phyloP scores from a whole-genome alignment of 2,329 filamentous ascomycete species.

The Monosporascus ibericus region DNA sequence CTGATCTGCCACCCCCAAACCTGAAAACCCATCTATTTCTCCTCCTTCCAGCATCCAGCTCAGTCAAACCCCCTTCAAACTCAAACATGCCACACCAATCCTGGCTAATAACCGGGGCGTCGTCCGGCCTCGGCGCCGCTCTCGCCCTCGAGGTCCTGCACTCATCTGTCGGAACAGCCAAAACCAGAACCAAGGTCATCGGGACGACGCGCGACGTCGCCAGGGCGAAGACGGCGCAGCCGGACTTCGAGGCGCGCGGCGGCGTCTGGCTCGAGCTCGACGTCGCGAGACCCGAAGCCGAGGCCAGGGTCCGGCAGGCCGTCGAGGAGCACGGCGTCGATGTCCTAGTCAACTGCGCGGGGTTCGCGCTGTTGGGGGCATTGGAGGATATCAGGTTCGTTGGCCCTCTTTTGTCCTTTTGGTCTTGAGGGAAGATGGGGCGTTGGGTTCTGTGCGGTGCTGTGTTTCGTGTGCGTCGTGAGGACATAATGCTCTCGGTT shows the following conservation, averaged over 20 bases:
- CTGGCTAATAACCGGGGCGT: slow-evolving; percentile 9
- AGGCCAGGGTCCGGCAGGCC: slow-evolving; percentile 2
- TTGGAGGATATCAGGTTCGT: slow-evolving; percentile 8
- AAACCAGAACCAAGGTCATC: slow-evolving; percentile 4
- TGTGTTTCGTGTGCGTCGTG: no score
- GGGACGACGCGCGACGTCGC: slow-evolving; percentile 7
- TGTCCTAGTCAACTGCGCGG: slow-evolving; percentile 10
- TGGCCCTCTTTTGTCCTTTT: neutral
- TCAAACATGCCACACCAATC: neutral
- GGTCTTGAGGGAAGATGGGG: no score
- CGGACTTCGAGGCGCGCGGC: slow-evolving; percentile 6
- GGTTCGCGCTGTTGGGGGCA: slow-evolving; percentile 4
- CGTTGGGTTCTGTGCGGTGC: no score
- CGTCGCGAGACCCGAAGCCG: slow-evolving; percentile 4
- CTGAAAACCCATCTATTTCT: no score
- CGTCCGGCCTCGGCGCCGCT: slow-evolving; percentile 9
- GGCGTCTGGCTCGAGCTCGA: slow-evolving; percentile 8
- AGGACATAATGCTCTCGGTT: no score
- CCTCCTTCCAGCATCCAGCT: no score
- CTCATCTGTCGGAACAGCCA: no score
- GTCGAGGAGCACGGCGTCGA: slow-evolving; percentile 6
- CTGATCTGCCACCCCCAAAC: no score
- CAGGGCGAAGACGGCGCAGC: slow-evolving; percentile 4
- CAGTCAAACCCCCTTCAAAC: no score
- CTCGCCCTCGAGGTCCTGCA: neutral